Conservation (phyloP, 768 basidiomycete genomes). For the Tylopilus cervinicoccineus region DNA sequence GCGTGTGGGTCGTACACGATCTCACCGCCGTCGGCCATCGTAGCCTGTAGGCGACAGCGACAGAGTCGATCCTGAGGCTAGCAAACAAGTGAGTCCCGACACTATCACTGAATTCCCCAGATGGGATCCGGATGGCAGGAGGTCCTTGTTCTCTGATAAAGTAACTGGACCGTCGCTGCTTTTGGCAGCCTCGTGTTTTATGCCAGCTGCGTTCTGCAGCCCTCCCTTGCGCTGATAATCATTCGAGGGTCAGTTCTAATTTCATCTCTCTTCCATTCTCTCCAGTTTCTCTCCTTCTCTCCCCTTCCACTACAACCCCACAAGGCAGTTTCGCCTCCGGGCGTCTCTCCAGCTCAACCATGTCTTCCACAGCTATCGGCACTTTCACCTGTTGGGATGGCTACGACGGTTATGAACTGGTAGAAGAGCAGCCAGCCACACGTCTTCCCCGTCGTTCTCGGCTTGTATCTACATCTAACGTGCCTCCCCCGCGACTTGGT, state of each 20-base stretch:
- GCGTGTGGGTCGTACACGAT: slow-evolving; percentile 8
- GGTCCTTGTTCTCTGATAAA: slow-evolving; percentile 21
- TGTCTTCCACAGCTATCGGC: slow-evolving; percentile 32
- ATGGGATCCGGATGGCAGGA: slow-evolving; percentile 8
- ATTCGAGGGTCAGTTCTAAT: slow-evolving; percentile 28
- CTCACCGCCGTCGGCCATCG: background rate
- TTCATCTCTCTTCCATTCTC: slow-evolving; percentile 12
- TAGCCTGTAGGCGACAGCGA: background rate
- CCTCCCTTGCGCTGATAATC: slow-evolving; percentile 31
- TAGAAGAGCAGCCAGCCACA: slow-evolving; percentile 15
- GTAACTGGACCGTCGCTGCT: slow-evolving; percentile 24
- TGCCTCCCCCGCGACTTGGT: slow-evolving; percentile 9
- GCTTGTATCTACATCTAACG: slow-evolving; percentile 18
- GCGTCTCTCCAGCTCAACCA: slow-evolving; percentile 14
- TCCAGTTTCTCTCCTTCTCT: slow-evolving; percentile 14
- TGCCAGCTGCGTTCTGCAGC: slow-evolving; percentile 22
- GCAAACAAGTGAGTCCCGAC: slow-evolving; percentile 1
- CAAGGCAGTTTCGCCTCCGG: slow-evolving; percentile 19
- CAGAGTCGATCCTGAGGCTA: background rate
- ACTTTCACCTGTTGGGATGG: slow-evolving; percentile 34
- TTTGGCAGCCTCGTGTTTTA: slow-evolving; percentile 35
- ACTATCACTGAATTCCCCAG: slow-evolving; percentile 7
- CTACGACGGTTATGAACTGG: slow-evolving; percentile 27
- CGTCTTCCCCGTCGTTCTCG: slow-evolving; percentile 20
- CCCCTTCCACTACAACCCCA: slow-evolving; percentile 18